Evolutionary conservation across 2,329 filamentous ascomycete species (phyloP).

Genomic region (Aspergillus sp.): DNA sequence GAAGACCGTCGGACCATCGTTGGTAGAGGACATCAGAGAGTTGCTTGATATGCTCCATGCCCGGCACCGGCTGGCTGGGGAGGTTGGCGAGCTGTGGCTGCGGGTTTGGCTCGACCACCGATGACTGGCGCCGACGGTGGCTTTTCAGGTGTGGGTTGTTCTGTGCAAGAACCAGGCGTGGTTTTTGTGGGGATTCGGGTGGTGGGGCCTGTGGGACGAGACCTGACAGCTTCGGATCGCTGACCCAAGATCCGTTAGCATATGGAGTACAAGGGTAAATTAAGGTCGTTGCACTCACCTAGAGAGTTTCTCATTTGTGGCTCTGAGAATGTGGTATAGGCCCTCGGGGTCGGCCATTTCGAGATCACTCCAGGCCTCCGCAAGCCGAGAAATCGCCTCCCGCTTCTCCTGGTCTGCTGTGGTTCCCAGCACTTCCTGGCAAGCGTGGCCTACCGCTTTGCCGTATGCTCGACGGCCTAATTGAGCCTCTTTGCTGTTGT

Average conservation of each 20-base stretch:
- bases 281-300: constrained; percentile 25
- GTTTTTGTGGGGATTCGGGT: constrained; percentile 46
- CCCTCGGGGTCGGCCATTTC: constrained; percentile 89
- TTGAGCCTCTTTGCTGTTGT: constrained; percentile 71
- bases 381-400: constrained; percentile 78
- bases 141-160: constrained; percentile 84
- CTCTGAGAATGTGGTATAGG: constrained; percentile 78
- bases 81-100: constrained; percentile 46
- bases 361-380: constrained; percentile 80
- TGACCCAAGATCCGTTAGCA: constrained; percentile 21
- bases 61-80: constrained; percentile 61
- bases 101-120: constrained; percentile 34
- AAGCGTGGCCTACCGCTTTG: constrained; percentile 76
- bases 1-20: constrained; percentile 83
- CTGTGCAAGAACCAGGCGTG: constrained; percentile 73
- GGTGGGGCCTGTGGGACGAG: constrained; percentile 39
- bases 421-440: constrained; percentile 84
- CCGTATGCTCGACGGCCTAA: constrained; percentile 79
- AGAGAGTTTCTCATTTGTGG: constrained; percentile 71
- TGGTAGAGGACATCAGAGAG: constrained; percentile 87
- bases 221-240: constrained; percentile 39
- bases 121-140: constrained; percentile 65
- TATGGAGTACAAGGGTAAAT: neutral
- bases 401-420: constrained; percentile 69
- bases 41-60: constrained; percentile 90